These are phyloP conservation scores for Solanum hybrid DNA, from an alignment of 305 asterid genomes.

Conservation along the genomic window DNA sequence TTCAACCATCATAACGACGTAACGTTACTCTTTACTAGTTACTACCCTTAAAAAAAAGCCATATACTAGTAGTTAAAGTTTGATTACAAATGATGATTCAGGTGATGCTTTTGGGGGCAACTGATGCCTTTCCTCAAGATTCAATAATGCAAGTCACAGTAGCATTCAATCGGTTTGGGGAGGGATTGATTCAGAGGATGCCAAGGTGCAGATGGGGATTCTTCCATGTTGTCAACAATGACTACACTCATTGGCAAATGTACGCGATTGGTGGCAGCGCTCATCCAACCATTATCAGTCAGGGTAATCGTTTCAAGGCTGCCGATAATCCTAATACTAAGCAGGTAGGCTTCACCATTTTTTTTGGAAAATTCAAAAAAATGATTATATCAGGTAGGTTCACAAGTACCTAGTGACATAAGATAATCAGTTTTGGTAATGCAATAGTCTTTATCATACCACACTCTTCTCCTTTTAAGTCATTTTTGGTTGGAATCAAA, in stretches of 20 bases:
- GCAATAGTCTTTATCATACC: not conserved
- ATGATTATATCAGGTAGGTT: not conserved
- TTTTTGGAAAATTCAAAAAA: not conserved
- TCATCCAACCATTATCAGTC: slow-evolving; percentile 49
- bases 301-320: slow-evolving; percentile 47
- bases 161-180: slow-evolving; percentile 64
- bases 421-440: not conserved
- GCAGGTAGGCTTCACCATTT: not conserved
- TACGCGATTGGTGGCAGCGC: slow-evolving; percentile 55
- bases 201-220: slow-evolving; percentile 79
- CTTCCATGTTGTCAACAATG: slow-evolving; percentile 64
- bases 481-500: not conserved
- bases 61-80: not conserved
- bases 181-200: slow-evolving; percentile 73
- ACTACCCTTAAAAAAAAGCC: not conserved
- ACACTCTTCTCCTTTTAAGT: not conserved
- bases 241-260: slow-evolving; percentile 42
- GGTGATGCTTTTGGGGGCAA: slow-evolving; percentile 77
- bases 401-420: not conserved
- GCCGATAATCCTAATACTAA: slow-evolving; percentile 25
- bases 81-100: slow-evolving; percentile 3
- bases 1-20: slow-evolving; percentile 63
- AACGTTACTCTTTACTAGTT: not conserved
- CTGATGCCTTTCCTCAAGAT: slow-evolving; percentile 33
- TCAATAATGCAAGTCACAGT: slow-evolving; percentile 63